Evolutionary conservation across 192 early-diverging fungal species (phyloP), one percentile per base, ranked within the genome.

Genomic region (Nowakowskiella sp.): DNA sequence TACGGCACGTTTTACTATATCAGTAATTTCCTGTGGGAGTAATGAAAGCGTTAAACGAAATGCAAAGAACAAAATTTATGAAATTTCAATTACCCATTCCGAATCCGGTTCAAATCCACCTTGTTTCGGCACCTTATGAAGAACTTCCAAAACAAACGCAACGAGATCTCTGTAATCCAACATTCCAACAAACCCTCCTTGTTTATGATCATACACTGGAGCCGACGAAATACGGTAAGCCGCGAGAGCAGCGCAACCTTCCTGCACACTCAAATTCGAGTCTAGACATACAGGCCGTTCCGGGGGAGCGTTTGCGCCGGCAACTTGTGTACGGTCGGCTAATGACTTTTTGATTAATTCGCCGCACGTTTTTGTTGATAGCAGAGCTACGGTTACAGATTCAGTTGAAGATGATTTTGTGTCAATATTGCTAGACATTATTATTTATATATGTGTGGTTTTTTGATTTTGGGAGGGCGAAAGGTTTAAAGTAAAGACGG

Each of bases 91-190:
- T 39, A 67, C 65, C 66, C 66, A 51, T 10, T 51, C 58, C 4
- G 66, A 55, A 32, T 75, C 63, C 8, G 56, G 30, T 9, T 44
- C 8, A 0, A 42, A 22, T 8, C 7, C 25, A 2, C 6, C 24
- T 26, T 65, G 60, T 16, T 55, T 44, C 1, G 71, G 60, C 10
- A 75, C 60, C 44, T 72, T 78, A 36, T 65, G 64, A 22, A 78
- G 58, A 13, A 74, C 70, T 13, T 54, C 36, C 30, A 78, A 58
- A 7, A 78, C 62, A 47, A 66, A 70, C 4, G 68, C 57, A 1
- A 75, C 72, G 13, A 78, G 53, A 42, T 78, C 76, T n/a, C 70
- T 28, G 55, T 72, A 75, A 53, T 78, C 76, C 36, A 78, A 48
- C 70, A 70, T 68, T 13, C 76, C 76, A 26, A 75, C 30, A 44